These are phyloP conservation scores for Rhodomyrtus psidioides DNA, from an alignment of 441 rosid species.

Conservation along the genomic window DNA sequence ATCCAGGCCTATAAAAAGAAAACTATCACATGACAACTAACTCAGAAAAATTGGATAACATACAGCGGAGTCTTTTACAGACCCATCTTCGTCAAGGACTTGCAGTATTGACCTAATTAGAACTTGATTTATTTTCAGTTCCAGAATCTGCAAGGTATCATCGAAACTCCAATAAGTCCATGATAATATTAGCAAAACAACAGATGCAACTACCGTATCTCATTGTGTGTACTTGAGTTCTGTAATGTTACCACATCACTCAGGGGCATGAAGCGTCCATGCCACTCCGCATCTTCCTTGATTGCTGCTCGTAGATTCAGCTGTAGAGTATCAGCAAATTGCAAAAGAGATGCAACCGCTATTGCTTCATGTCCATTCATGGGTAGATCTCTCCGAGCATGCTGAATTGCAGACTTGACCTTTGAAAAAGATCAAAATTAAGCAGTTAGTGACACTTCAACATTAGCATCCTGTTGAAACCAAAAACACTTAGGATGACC, in stretches of 20 bases:
- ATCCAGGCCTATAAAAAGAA: neutral
- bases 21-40: neutral
- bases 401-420: constrained; percentile 55
- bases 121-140: constrained; percentile 41
- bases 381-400: constrained; percentile 38
- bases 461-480: neutral
- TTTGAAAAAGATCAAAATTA: constrained; percentile 12
- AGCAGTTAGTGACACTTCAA: neutral
- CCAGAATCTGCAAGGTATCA: constrained; percentile 46
- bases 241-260: constrained; percentile 44
- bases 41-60: constrained; percentile 16
- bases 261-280: constrained; percentile 65
- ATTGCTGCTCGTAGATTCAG: constrained; percentile 53
- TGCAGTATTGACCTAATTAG: constrained; percentile 50
- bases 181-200: neutral
- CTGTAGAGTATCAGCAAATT: constrained; percentile 53
- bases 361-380: constrained; percentile 54
- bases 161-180: neutral
- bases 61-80: constrained; percentile 81
- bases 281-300: constrained; percentile 66
- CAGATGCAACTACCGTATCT: neutral
- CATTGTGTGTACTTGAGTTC: neutral
- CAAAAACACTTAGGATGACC: neutral
- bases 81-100: constrained; percentile 73
- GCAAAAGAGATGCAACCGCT: constrained; percentile 51